Conservation (phyloP, 208 protist species). For the Crithidia thermophila region DNA sequence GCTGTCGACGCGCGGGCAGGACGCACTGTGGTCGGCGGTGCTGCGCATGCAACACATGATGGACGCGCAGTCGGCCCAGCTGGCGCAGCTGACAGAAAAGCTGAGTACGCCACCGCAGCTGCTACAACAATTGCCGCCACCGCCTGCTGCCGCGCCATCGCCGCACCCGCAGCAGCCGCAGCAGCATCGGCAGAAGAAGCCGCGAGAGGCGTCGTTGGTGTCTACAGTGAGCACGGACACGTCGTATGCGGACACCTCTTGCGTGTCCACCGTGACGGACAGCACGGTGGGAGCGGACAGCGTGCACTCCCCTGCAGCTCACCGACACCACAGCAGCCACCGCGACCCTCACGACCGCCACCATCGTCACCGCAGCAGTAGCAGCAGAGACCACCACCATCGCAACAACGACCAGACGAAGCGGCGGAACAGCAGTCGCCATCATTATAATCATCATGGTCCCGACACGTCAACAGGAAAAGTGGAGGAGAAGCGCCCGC, state of each 20-base stretch:
- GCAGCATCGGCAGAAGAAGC: no score
- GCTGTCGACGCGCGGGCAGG: background rate
- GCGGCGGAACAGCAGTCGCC: no score
- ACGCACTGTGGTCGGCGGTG: constrained; percentile 18
- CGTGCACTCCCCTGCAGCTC: background rate
- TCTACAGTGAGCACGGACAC: no score
- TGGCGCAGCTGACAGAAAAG: constrained; percentile 4
- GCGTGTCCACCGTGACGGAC: no score
- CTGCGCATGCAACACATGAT: constrained; percentile 10
- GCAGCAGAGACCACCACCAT: no score
- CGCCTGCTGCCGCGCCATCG: no score
- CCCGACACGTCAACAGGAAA: no score
- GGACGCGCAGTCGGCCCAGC: constrained; percentile 12
- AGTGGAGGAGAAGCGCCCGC: no score
- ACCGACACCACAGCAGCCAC: background rate
- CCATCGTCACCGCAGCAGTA: background rate
- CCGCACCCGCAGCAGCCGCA: background rate
- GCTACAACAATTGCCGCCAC: background rate
- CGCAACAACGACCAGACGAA: no score
- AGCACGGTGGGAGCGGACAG: background rate
- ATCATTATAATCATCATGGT: no score
- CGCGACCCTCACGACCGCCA: background rate
- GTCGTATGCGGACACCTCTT: no score
- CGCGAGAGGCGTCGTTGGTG: no score
- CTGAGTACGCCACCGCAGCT: background rate